Base-by-base conservation (phyloP, 2,329 filamentous ascomycete species). In the Fusarium avenaceum region DNA sequence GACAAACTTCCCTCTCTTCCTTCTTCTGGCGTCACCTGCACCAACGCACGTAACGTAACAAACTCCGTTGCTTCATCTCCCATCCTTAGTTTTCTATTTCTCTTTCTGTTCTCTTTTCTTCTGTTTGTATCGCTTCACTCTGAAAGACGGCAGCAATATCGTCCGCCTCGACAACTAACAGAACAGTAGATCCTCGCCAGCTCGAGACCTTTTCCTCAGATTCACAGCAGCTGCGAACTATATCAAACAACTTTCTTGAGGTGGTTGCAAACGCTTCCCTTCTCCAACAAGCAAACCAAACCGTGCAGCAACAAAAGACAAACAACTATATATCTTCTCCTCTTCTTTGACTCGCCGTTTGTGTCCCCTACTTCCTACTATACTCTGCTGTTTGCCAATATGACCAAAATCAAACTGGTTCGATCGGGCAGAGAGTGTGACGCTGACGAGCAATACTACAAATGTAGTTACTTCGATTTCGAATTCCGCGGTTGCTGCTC, bases 401-500 rank as follows among this genome's bases (percentile, higher is more conserved):
- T 74, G 71, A 30, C 59, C 46, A 49, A 47, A 44, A 40, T 55
- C 30, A 43, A 65, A 44, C 53, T 45, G 33, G 50, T 49, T 56
- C 42, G 50, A 28, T 45, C 54, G 30, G 48, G 40, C 32, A 62
- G 17, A 14, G 47, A 51, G 47, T 83, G 82, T 47, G 62, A 73
- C 8, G 5, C 57, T 9, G 77, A 75, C 58, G 68, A 66, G 20
- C 32, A 50, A 30, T 83, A 76, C 64, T 85, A 81, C 65, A 49
- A 62, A 24, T 86, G 83, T 65, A 60, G 47, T 15, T 40, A 51
- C 47, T 80, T 74, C 66, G 63, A 66, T 32, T 84, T 81, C 65
- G 57, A 50, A 4, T 69, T 17, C 6, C 9, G 11, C 22, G 84
- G 82, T 19, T 87, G 85, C 68, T 87, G 84, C 71, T 71, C 75